phyloP scores from a whole-genome alignment of 345 rosid genomes.

The Psidium friedrichsthalianum region DNA sequence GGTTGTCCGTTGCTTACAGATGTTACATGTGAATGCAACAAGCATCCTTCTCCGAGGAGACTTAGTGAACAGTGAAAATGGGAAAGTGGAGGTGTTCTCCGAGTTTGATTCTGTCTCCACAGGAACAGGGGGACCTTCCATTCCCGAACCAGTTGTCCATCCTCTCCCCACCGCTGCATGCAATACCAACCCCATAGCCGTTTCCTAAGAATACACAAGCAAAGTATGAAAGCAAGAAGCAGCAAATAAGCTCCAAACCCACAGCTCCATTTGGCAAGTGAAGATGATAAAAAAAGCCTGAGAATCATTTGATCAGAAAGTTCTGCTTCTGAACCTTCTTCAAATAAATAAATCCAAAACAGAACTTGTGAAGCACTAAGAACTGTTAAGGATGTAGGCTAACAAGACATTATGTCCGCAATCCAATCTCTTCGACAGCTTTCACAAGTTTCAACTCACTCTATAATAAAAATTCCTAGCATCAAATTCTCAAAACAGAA shows the following conservation, averaged over 20 bases:
- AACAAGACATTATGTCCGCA: not conserved
- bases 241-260: not conserved
- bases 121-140: conserved; percentile 83
- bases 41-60: conserved; percentile 92
- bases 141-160: conserved; percentile 91
- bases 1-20: conserved; percentile 86
- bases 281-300: not conserved
- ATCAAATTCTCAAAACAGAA: not conserved
- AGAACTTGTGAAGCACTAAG: not conserved
- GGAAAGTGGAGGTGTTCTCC: conserved; percentile 63
- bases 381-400: not conserved
- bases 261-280: not conserved
- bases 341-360: too few relatives aligned
- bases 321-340: not conserved
- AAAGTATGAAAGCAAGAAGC: not conserved
- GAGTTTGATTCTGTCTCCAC: conserved; percentile 26
- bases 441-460: not conserved
- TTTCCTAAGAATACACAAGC: conserved; percentile 32
- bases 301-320: not conserved
- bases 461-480: not conserved
- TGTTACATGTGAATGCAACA: conserved; percentile 86
- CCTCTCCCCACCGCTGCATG: conserved; percentile 77
- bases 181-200: conserved; percentile 80
- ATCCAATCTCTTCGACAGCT: not conserved
- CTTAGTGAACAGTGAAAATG: conserved; percentile 88